Conservation (phyloP, 306 rosid species). For the Sphenostylis stenocarpa region DNA sequence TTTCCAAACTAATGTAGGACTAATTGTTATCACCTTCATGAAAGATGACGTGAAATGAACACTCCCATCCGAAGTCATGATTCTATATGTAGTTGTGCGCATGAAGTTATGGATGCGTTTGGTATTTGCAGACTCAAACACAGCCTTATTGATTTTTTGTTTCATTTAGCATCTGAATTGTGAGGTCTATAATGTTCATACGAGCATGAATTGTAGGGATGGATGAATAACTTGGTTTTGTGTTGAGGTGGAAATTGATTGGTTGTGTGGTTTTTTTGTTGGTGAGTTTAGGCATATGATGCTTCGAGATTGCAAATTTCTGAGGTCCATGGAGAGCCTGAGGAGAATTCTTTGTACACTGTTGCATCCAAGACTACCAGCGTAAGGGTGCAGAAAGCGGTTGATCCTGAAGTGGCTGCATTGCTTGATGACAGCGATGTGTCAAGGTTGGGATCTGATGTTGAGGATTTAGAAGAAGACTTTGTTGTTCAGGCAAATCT, state of each 20-base stretch:
- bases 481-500: conserved; percentile 79
- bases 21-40: too few species aligned
- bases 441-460: conserved; percentile 81
- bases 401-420: conserved; percentile 87
- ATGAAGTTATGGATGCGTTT: not conserved
- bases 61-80: too few species aligned
- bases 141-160: not conserved
- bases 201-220: not conserved
- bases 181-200: not conserved
- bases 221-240: not conserved
- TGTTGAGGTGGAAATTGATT: not conserved
- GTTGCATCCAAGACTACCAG: conserved; percentile 68
- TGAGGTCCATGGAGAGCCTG: conserved; percentile 41
- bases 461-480: conserved; percentile 92
- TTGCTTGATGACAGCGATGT: conserved; percentile 76
- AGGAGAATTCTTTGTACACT: conserved; percentile 45
- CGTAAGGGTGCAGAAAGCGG: conserved; percentile 68
- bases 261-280: not conserved
- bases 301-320: conserved; percentile 70
- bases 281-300: conserved; percentile 73
- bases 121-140: not conserved
- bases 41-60: too few species aligned
- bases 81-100: not conserved
- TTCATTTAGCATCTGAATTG: not conserved
- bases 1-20: too few species aligned